Evolutionary conservation across 2,329 filamentous ascomycete species (phyloP).

Genomic region (Fusarium xyrophilum): DNA sequence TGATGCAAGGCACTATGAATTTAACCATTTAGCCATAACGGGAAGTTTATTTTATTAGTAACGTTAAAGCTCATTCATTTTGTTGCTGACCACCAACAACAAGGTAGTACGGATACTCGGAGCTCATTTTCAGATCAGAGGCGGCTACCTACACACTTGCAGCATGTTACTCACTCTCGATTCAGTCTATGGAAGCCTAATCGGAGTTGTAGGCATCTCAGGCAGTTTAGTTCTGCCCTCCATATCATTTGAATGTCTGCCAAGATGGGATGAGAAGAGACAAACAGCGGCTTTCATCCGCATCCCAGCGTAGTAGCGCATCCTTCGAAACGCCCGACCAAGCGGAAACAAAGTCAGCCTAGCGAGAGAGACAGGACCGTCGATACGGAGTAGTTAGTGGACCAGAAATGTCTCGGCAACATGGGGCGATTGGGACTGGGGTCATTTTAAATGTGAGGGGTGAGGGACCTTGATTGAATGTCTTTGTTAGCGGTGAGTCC

Average conservation of each 20-base stretch:
- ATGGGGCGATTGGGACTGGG: slow-evolving; percentile 5
- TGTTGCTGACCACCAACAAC: not conserved
- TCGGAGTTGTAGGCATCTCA: slow-evolving; percentile 1
- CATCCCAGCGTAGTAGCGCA: slow-evolving; percentile 10
- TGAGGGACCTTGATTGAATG: not conserved
- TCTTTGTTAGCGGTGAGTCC: slow-evolving; percentile 8
- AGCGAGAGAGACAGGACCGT: slow-evolving; percentile 15
- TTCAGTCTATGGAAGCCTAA: not conserved
- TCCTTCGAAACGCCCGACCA: slow-evolving; percentile 17
- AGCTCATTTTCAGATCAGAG: not conserved
- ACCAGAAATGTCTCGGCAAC: slow-evolving; percentile 18
- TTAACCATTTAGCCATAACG: slow-evolving; percentile 1
- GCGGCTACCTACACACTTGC: not conserved
- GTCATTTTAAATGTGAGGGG: slow-evolving; percentile 3
- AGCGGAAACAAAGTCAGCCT: slow-evolving; percentile 26
- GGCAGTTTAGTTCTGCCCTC: not conserved
- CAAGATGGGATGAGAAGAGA: not conserved
- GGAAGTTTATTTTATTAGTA: slow-evolving; percentile 33
- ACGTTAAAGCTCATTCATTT: slow-evolving; percentile 18
- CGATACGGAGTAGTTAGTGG: no score
- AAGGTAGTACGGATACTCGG: not conserved
- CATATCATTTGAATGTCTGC: not conserved
- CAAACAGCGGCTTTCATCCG: slow-evolving; percentile 10
- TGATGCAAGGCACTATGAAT: not conserved
- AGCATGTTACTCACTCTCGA: not conserved